Evolutionary conservation across 2,329 filamentous ascomycete species (phyloP).

Genomic region (Monosporascus sp.): DNA sequence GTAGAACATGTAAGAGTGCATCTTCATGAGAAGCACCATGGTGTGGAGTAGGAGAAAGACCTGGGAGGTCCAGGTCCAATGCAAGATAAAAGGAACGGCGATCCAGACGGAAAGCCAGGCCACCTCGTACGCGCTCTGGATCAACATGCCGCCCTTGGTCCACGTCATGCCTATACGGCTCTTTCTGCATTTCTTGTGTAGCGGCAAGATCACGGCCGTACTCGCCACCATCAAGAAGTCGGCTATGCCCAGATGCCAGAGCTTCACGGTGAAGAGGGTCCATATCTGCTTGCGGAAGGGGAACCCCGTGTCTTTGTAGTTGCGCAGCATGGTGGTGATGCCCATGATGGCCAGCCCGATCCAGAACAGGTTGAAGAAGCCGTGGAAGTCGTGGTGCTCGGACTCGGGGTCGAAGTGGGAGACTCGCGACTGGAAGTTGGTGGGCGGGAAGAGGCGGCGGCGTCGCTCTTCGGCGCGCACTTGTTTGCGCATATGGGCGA

Average conservation of each 20-base stretch:
- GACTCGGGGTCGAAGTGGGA: constrained; percentile 93
- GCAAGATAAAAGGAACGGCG: constrained; percentile 72
- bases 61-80: constrained; percentile 96
- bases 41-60: constrained; percentile 92
- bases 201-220: constrained; percentile 64
- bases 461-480: constrained; percentile 74
- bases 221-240: constrained; percentile 81
- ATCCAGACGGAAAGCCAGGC: constrained; percentile 81
- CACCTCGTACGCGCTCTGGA: constrained; percentile 79
- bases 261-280: constrained; percentile 80
- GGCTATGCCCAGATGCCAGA: constrained; percentile 78
- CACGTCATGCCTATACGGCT: constrained; percentile 59
- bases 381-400: constrained; percentile 90
- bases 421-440: constrained; percentile 83
- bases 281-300: constrained; percentile 83
- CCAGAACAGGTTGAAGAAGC: constrained; percentile 98
- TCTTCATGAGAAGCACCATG: constrained; percentile 93
- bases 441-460: constrained; percentile 83
- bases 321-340: constrained; percentile 86
- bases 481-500: constrained; percentile 79
- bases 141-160: constrained; percentile 68
- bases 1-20: constrained; percentile 98
- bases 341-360: constrained; percentile 96
- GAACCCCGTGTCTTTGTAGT: constrained; percentile 88
- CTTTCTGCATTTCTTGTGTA: constrained; percentile 64